Evolutionary conservation across 139 green algal species (phyloP).

Genomic region (Chlamydomonas asymmetrica): DNA sequence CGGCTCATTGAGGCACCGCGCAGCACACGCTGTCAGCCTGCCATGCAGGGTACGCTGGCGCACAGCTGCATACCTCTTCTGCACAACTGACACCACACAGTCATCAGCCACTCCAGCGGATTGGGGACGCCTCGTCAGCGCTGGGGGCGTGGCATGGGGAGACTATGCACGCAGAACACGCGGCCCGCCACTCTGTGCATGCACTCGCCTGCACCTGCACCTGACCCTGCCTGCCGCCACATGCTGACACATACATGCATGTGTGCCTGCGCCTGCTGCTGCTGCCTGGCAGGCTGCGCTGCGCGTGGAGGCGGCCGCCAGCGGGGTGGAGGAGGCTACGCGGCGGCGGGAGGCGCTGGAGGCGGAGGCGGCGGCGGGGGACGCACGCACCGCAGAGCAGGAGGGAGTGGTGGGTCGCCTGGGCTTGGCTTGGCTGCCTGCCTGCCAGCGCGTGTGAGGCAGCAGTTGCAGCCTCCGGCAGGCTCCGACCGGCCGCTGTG

Average conservation of each 20-base stretch:
- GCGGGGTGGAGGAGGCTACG: slow-evolving; percentile 71
- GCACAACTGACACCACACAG: no score
- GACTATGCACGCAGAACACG: not conserved
- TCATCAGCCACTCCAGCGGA: no score
- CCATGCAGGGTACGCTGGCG: no score
- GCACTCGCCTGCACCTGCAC: not conserved
- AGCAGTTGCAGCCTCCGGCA: not conserved
- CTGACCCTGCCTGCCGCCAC: not conserved
- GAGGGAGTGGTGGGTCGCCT: slow-evolving; percentile 58
- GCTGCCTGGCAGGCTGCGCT: slow-evolving; percentile 54
- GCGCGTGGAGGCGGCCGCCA: slow-evolving; percentile 72
- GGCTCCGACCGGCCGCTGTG: not conserved
- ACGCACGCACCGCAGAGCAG: slow-evolving; percentile 69
- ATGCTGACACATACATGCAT: not conserved
- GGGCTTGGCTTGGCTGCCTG: not conserved
- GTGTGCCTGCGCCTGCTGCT: not conserved
- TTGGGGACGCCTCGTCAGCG: not conserved
- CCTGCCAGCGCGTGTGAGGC: not conserved
- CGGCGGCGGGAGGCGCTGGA: slow-evolving; percentile 75
- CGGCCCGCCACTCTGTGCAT: not conserved
- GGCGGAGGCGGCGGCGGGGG: slow-evolving; percentile 71
- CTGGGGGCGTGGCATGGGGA: not conserved
- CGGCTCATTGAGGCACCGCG: no score
- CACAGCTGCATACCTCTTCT: no score
- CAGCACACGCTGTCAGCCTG: no score